Percentiles rank a stretch among this genome's conserved stretches.
phyloP scores from a whole-genome alignment of 2,329 filamentous ascomycete species.

The Bipolaris gigantea region DNA sequence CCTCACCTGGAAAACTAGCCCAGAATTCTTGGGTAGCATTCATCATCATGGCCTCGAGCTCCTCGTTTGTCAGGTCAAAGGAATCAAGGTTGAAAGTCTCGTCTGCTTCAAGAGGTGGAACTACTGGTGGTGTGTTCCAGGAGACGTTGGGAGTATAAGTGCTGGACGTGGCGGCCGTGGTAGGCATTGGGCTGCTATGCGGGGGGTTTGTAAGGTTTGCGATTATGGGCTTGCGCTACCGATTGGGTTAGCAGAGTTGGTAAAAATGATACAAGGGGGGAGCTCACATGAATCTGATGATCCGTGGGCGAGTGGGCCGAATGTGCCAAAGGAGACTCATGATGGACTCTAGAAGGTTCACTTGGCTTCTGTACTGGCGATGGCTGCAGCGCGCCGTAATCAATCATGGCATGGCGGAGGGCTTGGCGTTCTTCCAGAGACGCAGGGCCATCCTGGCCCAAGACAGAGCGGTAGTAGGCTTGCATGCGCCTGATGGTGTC shows the following conservation, averaged over 20 bases:
- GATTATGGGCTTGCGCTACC: conserved; percentile 11
- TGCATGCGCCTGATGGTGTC: conserved; percentile 50
- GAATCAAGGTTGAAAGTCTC: conserved; percentile 37
- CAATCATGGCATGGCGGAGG: conserved; percentile 44
- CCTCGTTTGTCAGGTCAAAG: conserved; percentile 40
- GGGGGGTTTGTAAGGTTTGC: conserved; percentile 12
- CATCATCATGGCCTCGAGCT: conserved; percentile 45
- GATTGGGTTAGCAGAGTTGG: background rate
- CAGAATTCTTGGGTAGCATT: conserved; percentile 46
- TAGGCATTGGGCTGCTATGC: conserved; percentile 22
- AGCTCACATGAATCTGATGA: conserved; percentile 5
- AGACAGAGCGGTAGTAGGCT: conserved; percentile 43
- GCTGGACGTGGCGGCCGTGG: conserved; percentile 30
- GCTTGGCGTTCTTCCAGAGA: conserved; percentile 44
- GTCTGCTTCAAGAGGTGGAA: conserved; percentile 37
- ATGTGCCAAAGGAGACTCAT: conserved; percentile 18
- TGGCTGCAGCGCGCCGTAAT: conserved; percentile 46
- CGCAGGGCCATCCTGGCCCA: conserved; percentile 39
- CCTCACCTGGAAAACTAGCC: conserved; percentile 45
- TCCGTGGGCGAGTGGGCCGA: conserved; percentile 9
- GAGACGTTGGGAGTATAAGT: conserved; percentile 22
- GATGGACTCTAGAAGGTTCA: conserved; percentile 21
- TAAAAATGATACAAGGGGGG: too few species aligned
- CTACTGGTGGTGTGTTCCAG: conserved; percentile 28
- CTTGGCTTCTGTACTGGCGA: conserved; percentile 43